Evolutionary conservation across 2,329 filamentous ascomycete genomes (phyloP).

Genomic region (Alternaria longipes): DNA sequence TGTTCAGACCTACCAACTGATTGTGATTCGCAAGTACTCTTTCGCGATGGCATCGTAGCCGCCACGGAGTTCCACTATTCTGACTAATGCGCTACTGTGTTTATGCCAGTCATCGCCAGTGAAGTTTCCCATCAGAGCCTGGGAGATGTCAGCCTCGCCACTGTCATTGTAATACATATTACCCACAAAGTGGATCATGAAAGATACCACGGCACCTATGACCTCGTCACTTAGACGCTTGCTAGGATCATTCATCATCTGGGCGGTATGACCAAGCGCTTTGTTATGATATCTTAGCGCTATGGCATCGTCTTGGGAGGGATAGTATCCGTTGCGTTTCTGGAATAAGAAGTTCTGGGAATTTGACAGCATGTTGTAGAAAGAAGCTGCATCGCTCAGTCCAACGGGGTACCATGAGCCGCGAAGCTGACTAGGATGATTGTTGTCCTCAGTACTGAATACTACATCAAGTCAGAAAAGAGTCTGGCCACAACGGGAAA

Average conservation of each 20-base stretch:
- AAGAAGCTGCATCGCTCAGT: slow-evolving; percentile 31
- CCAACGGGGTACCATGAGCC: slow-evolving; percentile 42
- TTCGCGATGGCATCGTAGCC: slow-evolving; percentile 33
- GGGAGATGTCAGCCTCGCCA: slow-evolving; percentile 6
- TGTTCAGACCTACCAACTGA: slow-evolving; percentile 34
- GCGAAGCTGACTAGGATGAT: slow-evolving; percentile 34
- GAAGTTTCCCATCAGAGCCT: slow-evolving; percentile 34
- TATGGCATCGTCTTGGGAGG: slow-evolving; percentile 31
- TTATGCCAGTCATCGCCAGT: slow-evolving; percentile 30
- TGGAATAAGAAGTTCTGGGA: slow-evolving; percentile 39
- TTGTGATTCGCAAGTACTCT: slow-evolving; percentile 38
- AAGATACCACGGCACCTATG: slow-evolving; percentile 31
- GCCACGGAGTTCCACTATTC: slow-evolving; percentile 35
- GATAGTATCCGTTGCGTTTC: slow-evolving; percentile 29
- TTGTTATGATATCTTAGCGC: slow-evolving; percentile 35
- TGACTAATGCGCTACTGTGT: slow-evolving; percentile 36
- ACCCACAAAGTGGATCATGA: slow-evolving; percentile 43
- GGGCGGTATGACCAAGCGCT: slow-evolving; percentile 28
- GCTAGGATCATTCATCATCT: slow-evolving; percentile 32
- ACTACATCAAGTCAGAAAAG: slow-evolving; percentile 33
- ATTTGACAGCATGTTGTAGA: slow-evolving; percentile 39
- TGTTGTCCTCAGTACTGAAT: slow-evolving; percentile 28
- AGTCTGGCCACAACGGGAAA: background rate
- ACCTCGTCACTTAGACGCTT: slow-evolving; percentile 35
- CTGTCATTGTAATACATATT: no score